These are phyloP conservation scores for Wilhelminamyces savonicus DNA, from an alignment of 805 yeast genomes.

Conservation along the genomic window DNA sequence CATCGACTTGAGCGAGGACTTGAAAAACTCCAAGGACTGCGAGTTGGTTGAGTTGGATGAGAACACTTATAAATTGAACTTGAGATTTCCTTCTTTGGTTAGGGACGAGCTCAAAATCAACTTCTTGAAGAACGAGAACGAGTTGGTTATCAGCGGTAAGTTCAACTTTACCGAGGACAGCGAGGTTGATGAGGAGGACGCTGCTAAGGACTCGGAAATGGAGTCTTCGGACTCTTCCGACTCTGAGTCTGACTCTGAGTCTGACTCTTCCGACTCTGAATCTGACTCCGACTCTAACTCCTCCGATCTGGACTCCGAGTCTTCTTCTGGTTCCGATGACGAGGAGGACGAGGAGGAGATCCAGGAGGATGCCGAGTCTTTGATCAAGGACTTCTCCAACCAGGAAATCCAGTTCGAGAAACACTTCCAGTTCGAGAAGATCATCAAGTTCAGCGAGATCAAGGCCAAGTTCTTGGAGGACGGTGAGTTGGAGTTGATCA, in stretches of 20 bases:
- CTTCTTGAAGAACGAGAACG: constrained; percentile 34
- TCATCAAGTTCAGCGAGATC: constrained; percentile 30
- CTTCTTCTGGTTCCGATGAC: constrained; percentile 4
- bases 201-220: constrained; percentile 5
- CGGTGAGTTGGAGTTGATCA: constrained; percentile 36
- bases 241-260: constrained; percentile 5
- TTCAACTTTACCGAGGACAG: constrained; percentile 21
- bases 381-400: constrained; percentile 32
- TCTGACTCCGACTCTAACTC: constrained; percentile 9
- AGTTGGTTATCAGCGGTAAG: constrained; percentile 35
- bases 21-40: constrained; percentile 38
- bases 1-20: constrained; percentile 36
- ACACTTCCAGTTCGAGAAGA: constrained; percentile 35
- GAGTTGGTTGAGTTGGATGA: constrained; percentile 34
- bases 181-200: constrained; percentile 12
- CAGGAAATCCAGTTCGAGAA: constrained; percentile 38
- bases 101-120: constrained; percentile 35
- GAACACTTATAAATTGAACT: constrained; percentile 30
- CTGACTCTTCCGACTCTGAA: constrained; percentile 10
- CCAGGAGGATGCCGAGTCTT: constrained; percentile 30
- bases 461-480: constrained; percentile 30
- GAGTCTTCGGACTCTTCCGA: constrained; percentile 4
- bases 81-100: constrained; percentile 36
- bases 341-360: constrained; percentile 30
- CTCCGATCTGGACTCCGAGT: constrained; percentile 10